Percentiles rank a stretch among this genome's conserved stretches.
Evolutionary conservation across 768 basidiomycete species (phyloP).

Genomic region (Pleurotus giganteus): DNA sequence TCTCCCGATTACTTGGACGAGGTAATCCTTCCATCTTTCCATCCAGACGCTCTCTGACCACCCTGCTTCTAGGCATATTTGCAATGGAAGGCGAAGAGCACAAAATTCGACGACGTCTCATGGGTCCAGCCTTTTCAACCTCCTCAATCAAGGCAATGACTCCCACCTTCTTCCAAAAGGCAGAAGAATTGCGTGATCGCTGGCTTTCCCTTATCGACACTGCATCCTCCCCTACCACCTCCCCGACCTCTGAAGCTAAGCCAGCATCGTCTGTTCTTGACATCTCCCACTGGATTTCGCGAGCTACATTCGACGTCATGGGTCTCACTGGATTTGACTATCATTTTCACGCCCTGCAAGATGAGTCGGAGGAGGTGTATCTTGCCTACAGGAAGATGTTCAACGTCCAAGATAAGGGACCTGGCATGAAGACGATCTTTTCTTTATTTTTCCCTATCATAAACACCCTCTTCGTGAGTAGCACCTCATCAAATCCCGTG

Average conservation of each 20-base stretch:
- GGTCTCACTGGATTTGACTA: conserved; percentile 46
- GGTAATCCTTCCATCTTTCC: conserved; percentile 26
- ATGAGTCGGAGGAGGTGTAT: conserved; percentile 48
- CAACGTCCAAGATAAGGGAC: conserved; percentile 43
- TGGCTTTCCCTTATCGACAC: conserved; percentile 35
- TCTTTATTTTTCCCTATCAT: conserved; percentile 47
- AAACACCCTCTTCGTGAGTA: not conserved
- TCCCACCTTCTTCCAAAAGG: conserved; percentile 50
- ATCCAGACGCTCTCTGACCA: not conserved
- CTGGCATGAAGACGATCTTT: conserved; percentile 36
- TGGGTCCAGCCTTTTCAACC: conserved; percentile 49
- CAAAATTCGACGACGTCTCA: conserved; percentile 41
- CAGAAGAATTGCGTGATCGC: conserved; percentile 43
- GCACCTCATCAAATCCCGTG: too few species aligned
- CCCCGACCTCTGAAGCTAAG: conserved; percentile 11
- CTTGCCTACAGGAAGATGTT: conserved; percentile 40
- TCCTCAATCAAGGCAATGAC: conserved; percentile 42
- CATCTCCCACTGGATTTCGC: conserved; percentile 51
- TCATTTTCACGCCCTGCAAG: conserved; percentile 45
- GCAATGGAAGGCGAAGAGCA: conserved; percentile 53
- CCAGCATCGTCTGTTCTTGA: not conserved
- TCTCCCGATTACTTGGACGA: conserved; percentile 47
- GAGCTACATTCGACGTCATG: conserved; percentile 38
- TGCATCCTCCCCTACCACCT: conserved; percentile 4
- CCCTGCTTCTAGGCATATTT: conserved; percentile 38